Base-by-base conservation (phyloP, 495 filamentous ascomycete species). In the Hyphodiscus hymeniophilus region DNA sequence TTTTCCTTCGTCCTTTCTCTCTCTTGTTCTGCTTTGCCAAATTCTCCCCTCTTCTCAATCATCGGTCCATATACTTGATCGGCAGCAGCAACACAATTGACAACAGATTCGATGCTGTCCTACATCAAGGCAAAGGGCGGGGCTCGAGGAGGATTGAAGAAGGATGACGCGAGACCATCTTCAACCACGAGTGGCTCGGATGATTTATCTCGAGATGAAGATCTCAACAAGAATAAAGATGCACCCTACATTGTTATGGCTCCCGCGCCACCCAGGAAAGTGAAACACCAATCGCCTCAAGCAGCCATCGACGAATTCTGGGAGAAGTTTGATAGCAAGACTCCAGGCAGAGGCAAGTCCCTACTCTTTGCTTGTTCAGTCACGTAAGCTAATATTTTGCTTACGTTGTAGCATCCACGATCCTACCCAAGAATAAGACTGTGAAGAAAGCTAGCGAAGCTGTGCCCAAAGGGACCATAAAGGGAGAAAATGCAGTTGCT, bases 241-340 rank as follows among this genome's bases (percentile, higher is more conserved):
- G 30, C 18, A 4, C 45, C 24, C 11, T 40, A 43, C 12, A 22
- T 54, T 10, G 40, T 49, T 7, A 26, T 49, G 15, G 31, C 46
- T 10, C 21, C 40, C 12, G n/a, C 41, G 35, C 33, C 42, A 12
- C 7, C 28, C 1, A 55, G 53, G 47, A 80, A 77, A 52, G 66
- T 74, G 56, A 66, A 64, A 48, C 75, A 64, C 26, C 73, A 81
- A 38, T 51, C 80, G 7, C 85, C 86, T 3, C 87, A 94, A 63
- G 68, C 77, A 52, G 71, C 66, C 11, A 69, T 92, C 31, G 81
- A 86, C 55, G 76, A 83, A 41, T 92, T 91, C 65, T 92, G 87
- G 87, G 61, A 71, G 33, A 82, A 79, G 48, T 90, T 91, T 61
- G 82, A 71, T 39, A 79, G 76, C 38, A 85, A 79, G 48, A 59